Base-by-base conservation (phyloP, 2,329 filamentous ascomycete species). In the Harringtonia lauricola region DNA sequence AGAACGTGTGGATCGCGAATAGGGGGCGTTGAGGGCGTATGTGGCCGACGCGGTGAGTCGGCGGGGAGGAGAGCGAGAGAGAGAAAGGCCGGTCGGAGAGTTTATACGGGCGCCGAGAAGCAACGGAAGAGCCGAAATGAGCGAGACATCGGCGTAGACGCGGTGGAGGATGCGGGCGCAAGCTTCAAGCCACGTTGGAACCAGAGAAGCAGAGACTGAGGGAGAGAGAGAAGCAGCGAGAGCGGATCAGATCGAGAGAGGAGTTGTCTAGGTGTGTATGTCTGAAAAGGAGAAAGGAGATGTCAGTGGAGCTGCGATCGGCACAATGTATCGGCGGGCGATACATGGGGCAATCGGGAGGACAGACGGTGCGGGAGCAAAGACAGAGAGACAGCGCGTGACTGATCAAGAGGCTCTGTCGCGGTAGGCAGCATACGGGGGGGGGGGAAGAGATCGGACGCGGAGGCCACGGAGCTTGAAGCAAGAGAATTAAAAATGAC, bases 111-210 rank as follows among this genome's bases (percentile, higher is more conserved):
- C 43, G 47, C 45, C 43, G 30, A 17, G 31, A 26, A 36, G 36
- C 30, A 22, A 40, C 30, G 29, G 40, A 43, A 38, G 36, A 10
- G 40, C 29, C 39, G 47, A 24, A 30, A 42, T 29, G 39, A 44
- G 35, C 47, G 47, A 51, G 49, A 51, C 49, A 51, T 51, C 49
- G 41, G 49, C 44, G 42, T 37, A 35, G 22, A 36, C 22, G 19
- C 17, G 37, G 24, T 38, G 33, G 31, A 21, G 22, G 17, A 14
- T 15, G 15, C 14, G 35, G 29, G 31, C 13, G 39, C 14, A 19
- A 29, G 28, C 10, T 12, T 14, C 18, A 19, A 6, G 7, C n/a
- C n/a, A n/a, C n/a, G n/a, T n/a, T n/a, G n/a, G 8, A 17, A 18
- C 18, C 10, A 15, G 19, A 26, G 22, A 29, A 24, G 17, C 21